Conservation (phyloP, 2,329 filamentous ascomycete species). For the Knufia petricola region DNA sequence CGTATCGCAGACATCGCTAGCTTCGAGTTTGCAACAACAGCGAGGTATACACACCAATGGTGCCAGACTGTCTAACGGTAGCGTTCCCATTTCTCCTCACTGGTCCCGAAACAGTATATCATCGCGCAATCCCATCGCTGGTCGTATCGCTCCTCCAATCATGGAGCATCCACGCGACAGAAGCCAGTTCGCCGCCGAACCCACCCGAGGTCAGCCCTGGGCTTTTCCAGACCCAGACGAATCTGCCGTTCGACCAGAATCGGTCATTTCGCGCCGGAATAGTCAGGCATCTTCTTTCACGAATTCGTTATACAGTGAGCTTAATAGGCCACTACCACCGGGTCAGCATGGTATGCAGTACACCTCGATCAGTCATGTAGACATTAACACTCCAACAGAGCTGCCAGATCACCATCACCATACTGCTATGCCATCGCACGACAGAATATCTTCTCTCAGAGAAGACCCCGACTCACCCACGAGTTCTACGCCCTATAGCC, state of each 20-base stretch:
- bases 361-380: neutral
- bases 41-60: constrained; percentile 32
- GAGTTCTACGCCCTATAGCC: constrained; percentile 38
- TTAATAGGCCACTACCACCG: constrained; percentile 43
- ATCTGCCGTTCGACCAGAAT: constrained; percentile 21
- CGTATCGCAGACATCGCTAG: constrained; percentile 37
- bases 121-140: constrained; percentile 30
- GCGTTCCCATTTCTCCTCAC: constrained; percentile 33
- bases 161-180: constrained; percentile 39
- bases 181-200: constrained; percentile 43
- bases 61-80: constrained; percentile 30
- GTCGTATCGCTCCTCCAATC: constrained; percentile 40
- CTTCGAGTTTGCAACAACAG: constrained; percentile 35
- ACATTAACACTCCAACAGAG: constrained; percentile 25
- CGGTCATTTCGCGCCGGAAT: neutral
- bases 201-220: constrained; percentile 41
- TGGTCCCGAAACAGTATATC: constrained; percentile 25
- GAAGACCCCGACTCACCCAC: constrained; percentile 35
- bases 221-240: constrained; percentile 42
- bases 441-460: constrained; percentile 39
- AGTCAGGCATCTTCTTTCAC: constrained; percentile 23
- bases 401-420: constrained; percentile 21
- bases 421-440: constrained; percentile 29
- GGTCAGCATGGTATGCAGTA: constrained; percentile 37
- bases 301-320: constrained; percentile 42